phyloP scores from a whole-genome alignment of 441 rosid genomes.

The Omphalea diandra region DNA sequence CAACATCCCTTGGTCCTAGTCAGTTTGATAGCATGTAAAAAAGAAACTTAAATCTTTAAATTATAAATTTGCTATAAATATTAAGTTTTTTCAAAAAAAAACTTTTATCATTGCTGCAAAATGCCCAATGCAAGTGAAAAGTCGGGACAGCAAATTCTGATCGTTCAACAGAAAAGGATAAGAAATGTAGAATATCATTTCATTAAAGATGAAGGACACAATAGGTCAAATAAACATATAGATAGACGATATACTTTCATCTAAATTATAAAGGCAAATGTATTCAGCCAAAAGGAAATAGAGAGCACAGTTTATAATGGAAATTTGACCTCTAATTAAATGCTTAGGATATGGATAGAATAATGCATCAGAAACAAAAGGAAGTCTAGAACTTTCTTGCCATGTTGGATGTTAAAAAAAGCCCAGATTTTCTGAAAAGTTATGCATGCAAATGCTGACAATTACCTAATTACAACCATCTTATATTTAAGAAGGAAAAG shows the following conservation, averaged over 20 bases:
- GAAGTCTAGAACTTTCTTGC: background rate
- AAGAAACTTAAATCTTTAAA: background rate
- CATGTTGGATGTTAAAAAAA: background rate
- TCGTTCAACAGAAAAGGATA: background rate
- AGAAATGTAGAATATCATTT: background rate
- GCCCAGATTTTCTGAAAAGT: background rate
- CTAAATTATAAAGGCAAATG: background rate
- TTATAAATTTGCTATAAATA: background rate
- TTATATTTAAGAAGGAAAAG: slow-evolving; percentile 1
- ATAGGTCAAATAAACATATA: no score
- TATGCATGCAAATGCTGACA: slow-evolving; percentile 4
- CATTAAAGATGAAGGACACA: no score
- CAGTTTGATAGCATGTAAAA: slow-evolving; percentile 1
- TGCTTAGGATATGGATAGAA: no score
- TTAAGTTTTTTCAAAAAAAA: background rate
- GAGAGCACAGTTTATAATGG: no score
- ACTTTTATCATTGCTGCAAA: background rate
- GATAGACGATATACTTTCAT: no score
- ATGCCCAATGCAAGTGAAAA: background rate
- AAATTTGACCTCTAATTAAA: background rate
- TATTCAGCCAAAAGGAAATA: background rate
- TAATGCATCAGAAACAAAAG: background rate
- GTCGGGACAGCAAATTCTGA: background rate
- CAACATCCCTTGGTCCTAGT: slow-evolving; percentile 70
- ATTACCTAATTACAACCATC: background rate